Evolutionary conservation across 129 eudicot genomes (phyloP), one percentile per base, ranked within the genome.

Genomic region (Artemisia annua): DNA sequence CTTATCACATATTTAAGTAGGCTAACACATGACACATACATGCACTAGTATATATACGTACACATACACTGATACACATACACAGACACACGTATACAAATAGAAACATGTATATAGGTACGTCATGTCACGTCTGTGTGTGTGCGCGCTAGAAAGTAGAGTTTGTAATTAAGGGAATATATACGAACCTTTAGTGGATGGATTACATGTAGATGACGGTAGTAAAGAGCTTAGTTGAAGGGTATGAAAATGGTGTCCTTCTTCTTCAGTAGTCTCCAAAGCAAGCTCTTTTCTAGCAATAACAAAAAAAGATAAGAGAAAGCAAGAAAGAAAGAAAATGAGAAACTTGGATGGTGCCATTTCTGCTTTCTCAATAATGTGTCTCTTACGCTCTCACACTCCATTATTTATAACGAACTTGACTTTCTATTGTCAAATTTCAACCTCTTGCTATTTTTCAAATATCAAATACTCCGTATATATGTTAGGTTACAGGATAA

Each of bases 181-280:
- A 7, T 39, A 39, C 58, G 15, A 32, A 77, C 81, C 76, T 77
- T 14, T 22, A 52, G 66, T n/a, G 46, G 81, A 77, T 12, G 70
- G 64, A 18, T 44, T 69, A 69, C 81, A 77, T 35, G 16, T 65
- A 52, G 81, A 69, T 61, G 81, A 69, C 51, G 76, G 70, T 39
- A 77, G 28, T 68, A 77, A 46, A 53, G 81, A 77, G 75, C 48
- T 50, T 32, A 52, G 51, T 62, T 77, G 44, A 58, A 77, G 35
- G 20, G 48, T 50, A 30, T 69, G 75, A 76, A 69, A 69, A 39
- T 77, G 81, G 64, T 15, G 24, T 49, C 48, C n/a, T 20, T 61
- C 56, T 46, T 60, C 59, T 22, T 48, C 32, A n/a, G 2, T 67
- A 50, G 26, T 28, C 22, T 69, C 55, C 14, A 32, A 50, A 7